Evolutionary conservation across 768 basidiomycete species (phyloP), one percentile per base, ranked within the genome.

Genomic region (Plicaturopsis crispa): DNA sequence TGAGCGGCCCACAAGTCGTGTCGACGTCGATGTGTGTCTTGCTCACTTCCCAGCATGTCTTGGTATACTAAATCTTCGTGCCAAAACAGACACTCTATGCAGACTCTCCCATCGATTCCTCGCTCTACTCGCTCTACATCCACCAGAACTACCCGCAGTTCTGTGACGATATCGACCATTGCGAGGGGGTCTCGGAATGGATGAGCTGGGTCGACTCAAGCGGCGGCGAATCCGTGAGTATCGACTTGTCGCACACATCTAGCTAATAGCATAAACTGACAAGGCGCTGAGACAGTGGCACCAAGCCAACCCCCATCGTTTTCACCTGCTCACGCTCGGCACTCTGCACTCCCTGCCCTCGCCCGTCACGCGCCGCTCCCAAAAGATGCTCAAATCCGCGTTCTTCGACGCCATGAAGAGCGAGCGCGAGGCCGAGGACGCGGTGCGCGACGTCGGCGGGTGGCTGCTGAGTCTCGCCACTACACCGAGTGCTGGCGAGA

Each of bases 91-190:
- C 56, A 8, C 60, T 97, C 3, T 86, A 84, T 52, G 75, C 82
- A 1, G 84, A 90, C 53, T 85, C 85, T 0, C 91, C 94, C 0
- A 83, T 98, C 39, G 96, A 99, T 59, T 79, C 89, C 1, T 88
- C 87, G 2, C 65, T 97, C 2, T 84, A 92, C 45, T 82, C 83
- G 3, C 59, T 94, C 5, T 99, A 97, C 54, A 69, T 93, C 6
- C 96, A 99, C 48, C 92, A 98, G 57, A 98, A 96, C 53, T 90
- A 93, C 48, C 72, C 82, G 0, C 80, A 83, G 40, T 98, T 88
- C 52, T 92, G 87, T 52, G 64, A 70, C 30, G 75, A 82, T 24
- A 57, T 91, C 4, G 86, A 91, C 5, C 71, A 97, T 36, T 80
- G 78, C 47, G 73, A 72, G 4, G 73, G 69, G 3, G 55, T 91